A percentile compares a stretch with the other conserved stretches of the same genome.
Evolutionary conservation across 2,329 filamentous ascomycete genomes (phyloP).

Genomic region (Nannizziopsis barbatae): DNA sequence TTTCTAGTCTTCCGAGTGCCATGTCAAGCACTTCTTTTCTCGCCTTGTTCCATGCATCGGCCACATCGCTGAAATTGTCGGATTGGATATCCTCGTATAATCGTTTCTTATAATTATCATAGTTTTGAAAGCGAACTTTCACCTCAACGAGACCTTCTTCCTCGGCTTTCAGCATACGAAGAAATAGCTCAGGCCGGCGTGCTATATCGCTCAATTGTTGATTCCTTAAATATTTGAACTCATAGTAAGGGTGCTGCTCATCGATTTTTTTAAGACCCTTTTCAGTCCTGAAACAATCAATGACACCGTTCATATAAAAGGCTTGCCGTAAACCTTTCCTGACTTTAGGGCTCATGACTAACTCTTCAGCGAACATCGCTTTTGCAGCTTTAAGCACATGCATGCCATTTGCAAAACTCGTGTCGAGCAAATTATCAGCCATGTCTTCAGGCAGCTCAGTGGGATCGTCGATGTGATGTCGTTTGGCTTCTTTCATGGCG

Average conservation of each 20-base stretch:
- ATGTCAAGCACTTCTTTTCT: conserved; percentile 73
- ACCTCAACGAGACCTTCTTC: conserved; percentile 87
- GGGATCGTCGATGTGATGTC: conserved; percentile 76
- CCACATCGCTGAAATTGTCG: conserved; percentile 88
- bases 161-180: conserved; percentile 96
- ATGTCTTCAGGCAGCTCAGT: conserved; percentile 70
- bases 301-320: conserved; percentile 71
- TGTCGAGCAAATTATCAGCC: conserved; percentile 63
- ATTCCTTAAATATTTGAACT: conserved; percentile 91
- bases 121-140: conserved; percentile 62
- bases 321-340: conserved; percentile 72
- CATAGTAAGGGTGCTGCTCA: conserved; percentile 90
- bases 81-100: conserved; percentile 79
- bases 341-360: conserved; percentile 78
- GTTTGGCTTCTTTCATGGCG: conserved; percentile 63
- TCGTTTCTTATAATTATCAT: conserved; percentile 62
- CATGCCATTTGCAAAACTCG: conserved; percentile 63
- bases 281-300: conserved; percentile 83
- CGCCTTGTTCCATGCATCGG: conserved; percentile 87
- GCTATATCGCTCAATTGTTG: conserved; percentile 75
- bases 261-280: conserved; percentile 91
- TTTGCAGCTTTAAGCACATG: conserved; percentile 69
- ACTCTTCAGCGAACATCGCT: conserved; percentile 80
- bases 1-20: conserved; percentile 70
- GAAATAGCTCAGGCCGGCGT: conserved; percentile 72